Percentiles rank a stretch among this genome's conserved stretches.
Evolutionary conservation across 345 rosid species (phyloP).

Genomic region (Raphanus raphanistrum): DNA sequence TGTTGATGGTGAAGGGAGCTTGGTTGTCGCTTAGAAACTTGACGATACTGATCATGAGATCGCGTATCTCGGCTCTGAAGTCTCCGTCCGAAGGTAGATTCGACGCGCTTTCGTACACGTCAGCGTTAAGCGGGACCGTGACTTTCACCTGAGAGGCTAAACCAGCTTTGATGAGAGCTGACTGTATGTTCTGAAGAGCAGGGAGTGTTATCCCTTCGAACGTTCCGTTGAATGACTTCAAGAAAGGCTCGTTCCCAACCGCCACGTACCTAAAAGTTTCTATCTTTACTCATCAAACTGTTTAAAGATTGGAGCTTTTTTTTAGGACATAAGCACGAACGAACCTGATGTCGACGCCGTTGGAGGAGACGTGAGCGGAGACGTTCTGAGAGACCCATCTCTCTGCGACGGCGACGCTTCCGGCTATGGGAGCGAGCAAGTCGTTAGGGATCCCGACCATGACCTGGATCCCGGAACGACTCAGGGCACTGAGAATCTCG

Average conservation of each 20-base stretch:
- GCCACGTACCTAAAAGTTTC: conserved; percentile 55
- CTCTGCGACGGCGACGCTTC: conserved; percentile 56
- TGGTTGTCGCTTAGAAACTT: conserved; percentile 56
- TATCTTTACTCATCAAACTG: conserved; percentile 6
- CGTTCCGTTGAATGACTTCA: conserved; percentile 52
- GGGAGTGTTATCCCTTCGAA: conserved; percentile 52
- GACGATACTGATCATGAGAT: conserved; percentile 52
- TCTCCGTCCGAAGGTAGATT: conserved; percentile 58
- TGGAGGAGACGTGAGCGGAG: conserved; percentile 58
- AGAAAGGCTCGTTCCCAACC: conserved; percentile 72
- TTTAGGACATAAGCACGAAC: not conserved
- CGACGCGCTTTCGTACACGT: conserved; percentile 50
- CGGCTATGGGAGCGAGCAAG: conserved; percentile 54
- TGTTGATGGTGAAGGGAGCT: conserved; percentile 58
- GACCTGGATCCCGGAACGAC: conserved; percentile 63
- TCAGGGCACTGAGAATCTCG: conserved; percentile 45
- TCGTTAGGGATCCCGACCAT: conserved; percentile 88
- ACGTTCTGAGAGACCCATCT: conserved; percentile 72
- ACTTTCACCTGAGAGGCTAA: conserved; percentile 55
- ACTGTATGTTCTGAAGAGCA: conserved; percentile 64
- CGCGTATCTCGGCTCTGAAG: conserved; percentile 56
- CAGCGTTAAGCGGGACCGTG: conserved; percentile 66
- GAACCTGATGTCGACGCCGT: conserved; percentile 65
- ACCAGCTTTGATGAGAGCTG: conserved; percentile 69
- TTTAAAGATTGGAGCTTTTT: not conserved